These are phyloP conservation scores for Ceratocystis cubensis DNA, from an alignment of 2,329 filamentous ascomycete species.

Conservation along the genomic window DNA sequence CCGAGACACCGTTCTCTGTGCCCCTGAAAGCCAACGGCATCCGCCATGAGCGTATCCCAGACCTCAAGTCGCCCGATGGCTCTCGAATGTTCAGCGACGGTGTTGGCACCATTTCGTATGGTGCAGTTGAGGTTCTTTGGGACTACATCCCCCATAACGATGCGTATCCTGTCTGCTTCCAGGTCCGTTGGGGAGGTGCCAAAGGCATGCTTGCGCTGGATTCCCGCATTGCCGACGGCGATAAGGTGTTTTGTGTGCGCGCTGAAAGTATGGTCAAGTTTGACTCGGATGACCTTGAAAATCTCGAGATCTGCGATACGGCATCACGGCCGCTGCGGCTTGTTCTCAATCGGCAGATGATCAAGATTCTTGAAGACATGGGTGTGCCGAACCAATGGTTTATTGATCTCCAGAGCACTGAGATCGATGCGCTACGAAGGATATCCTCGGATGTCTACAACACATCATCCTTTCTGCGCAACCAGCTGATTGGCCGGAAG, in stretches of 20 bases:
- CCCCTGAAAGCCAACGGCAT: slow-evolving; percentile 33
- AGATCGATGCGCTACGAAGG: slow-evolving; percentile 45
- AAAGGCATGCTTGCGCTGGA: slow-evolving; percentile 73
- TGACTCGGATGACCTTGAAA: slow-evolving; percentile 36
- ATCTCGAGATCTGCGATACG: slow-evolving; percentile 61
- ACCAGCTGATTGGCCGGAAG: slow-evolving; percentile 46
- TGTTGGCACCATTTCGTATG: slow-evolving; percentile 57
- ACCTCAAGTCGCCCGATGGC: slow-evolving; percentile 39
- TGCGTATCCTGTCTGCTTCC: slow-evolving; percentile 51
- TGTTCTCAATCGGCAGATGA: slow-evolving; percentile 64
- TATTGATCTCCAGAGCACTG: slow-evolving; percentile 48
- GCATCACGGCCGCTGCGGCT: slow-evolving; percentile 55
- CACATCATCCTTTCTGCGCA: slow-evolving; percentile 53
- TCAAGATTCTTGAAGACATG: slow-evolving; percentile 79
- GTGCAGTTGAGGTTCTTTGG: slow-evolving; percentile 50
- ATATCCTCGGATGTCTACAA: slow-evolving; percentile 48
- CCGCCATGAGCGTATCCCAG: slow-evolving; percentile 30
- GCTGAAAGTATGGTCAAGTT: slow-evolving; percentile 71
- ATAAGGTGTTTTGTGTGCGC: slow-evolving; percentile 49
- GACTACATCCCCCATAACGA: slow-evolving; percentile 36
- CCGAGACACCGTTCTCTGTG: slow-evolving; percentile 57
- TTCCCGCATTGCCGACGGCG: slow-evolving; percentile 41
- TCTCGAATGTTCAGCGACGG: slow-evolving; percentile 63
- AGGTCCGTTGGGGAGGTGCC: slow-evolving; percentile 60
- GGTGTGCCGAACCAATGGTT: slow-evolving; percentile 48